A percentile compares a stretch with the other conserved stretches of the same genome.
These are phyloP conservation scores for Flagelloscypha sp. DNA, from an alignment of 768 basidiomycete genomes.

Conservation along the genomic window DNA sequence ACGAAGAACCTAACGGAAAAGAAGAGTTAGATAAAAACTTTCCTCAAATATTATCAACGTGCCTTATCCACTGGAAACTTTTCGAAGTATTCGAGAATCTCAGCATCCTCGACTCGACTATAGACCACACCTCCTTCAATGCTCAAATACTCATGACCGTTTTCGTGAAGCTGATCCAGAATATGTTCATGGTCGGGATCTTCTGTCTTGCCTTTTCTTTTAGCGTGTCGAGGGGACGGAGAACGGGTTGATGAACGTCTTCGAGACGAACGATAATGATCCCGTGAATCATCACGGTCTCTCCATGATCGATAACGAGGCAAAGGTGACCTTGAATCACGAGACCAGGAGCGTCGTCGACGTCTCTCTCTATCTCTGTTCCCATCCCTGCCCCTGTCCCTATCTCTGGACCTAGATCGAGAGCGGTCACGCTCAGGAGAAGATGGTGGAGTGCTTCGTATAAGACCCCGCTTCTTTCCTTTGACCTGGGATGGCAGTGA, in stretches of 20 bases:
- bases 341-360: slow-evolving; percentile 2
- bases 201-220: slow-evolving; percentile 22
- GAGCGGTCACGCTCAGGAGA: not conserved
- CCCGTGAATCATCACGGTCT: too few species aligned
- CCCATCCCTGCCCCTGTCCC: slow-evolving; percentile 12
- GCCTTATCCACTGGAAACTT: slow-evolving; percentile 70
- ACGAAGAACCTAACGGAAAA: slow-evolving; percentile 49
- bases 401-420: slow-evolving; percentile 4
- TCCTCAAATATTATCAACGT: slow-evolving; percentile 18
- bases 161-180: slow-evolving; percentile 45
- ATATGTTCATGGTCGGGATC: slow-evolving; percentile 32
- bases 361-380: slow-evolving; percentile 11
- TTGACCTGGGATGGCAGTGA: not conserved
- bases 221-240: slow-evolving; percentile 13
- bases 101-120: slow-evolving; percentile 52
- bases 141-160: slow-evolving; percentile 59
- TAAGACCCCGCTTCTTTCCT: not conserved
- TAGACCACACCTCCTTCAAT: slow-evolving; percentile 41
- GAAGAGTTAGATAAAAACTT: slow-evolving; percentile 7
- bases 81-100: slow-evolving; percentile 60
- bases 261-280: slow-evolving; percentile 8
- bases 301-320: slow-evolving; percentile 3
- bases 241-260: slow-evolving; percentile 25
- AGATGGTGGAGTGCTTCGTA: too few species aligned
- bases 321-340: slow-evolving; percentile 5